Percentiles rank a stretch among this genome's conserved stretches.
These are phyloP conservation scores for Apiotrichum brassicae DNA, from an alignment of 1,284 basidiomycete species.

Conservation along the genomic window DNA sequence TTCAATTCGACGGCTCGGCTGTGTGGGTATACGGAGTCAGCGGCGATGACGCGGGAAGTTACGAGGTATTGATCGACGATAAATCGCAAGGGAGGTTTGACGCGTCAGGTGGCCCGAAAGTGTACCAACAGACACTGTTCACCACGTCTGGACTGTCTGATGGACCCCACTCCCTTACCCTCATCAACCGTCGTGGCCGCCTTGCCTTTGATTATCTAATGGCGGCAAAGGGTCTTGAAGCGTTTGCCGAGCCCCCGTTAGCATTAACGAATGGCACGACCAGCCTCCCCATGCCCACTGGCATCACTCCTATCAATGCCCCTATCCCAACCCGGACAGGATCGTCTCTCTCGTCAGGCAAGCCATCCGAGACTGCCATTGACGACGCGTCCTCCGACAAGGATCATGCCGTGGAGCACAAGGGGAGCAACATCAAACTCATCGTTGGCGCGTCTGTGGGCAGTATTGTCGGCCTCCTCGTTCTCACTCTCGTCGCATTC, in stretches of 20 bases:
- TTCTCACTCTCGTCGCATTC: conserved; percentile 7
- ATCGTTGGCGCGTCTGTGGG: conserved; percentile 10
- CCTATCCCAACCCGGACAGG: too few relatives aligned
- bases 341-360: too few relatives aligned
- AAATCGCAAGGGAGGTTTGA: conserved; percentile 22
- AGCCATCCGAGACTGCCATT: too few relatives aligned
- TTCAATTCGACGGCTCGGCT: conserved; percentile 24
- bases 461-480: conserved; percentile 2
- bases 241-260: not conserved
- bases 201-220: conserved; percentile 32
- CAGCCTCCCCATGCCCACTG: too few relatives aligned
- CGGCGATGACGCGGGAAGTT: conserved; percentile 25
- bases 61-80: conserved; percentile 29
- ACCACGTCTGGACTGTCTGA: conserved; percentile 21
- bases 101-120: conserved; percentile 18
- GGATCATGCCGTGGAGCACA: too few relatives aligned
- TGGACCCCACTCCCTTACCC: conserved; percentile 21
- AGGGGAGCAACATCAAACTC: not conserved
- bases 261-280: not conserved
- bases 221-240: conserved; percentile 12
- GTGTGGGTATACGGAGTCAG: conserved; percentile 31
- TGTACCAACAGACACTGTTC: conserved; percentile 32
- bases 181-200: conserved; percentile 23
- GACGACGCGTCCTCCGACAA: not conserved
- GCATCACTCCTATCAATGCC: too few relatives aligned